Conservation (phyloP, 139 green algal species). For the Chlorella sorokiniana region DNA sequence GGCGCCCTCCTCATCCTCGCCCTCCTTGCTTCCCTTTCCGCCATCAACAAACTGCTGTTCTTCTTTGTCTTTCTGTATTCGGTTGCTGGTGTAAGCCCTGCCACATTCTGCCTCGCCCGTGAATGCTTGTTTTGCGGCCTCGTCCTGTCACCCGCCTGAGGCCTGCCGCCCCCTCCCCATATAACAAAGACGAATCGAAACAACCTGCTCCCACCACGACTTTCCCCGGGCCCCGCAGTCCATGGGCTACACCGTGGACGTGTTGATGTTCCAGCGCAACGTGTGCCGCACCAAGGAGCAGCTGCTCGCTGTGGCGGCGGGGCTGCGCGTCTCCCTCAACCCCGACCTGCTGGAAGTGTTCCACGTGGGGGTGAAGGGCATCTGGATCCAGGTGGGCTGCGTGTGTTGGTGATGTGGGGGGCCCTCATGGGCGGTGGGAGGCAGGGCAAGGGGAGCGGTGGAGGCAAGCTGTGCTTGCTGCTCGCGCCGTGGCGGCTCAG, state of each 20-base stretch:
- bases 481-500: too few relatives aligned
- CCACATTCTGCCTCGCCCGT: too few relatives aligned
- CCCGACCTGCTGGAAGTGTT: not conserved
- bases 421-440: not conserved
- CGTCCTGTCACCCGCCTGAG: too few relatives aligned
- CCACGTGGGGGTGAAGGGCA: not conserved
- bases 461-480: not conserved
- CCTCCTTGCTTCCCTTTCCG: not conserved
- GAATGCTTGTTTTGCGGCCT: too few relatives aligned
- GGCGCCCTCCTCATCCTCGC: not conserved
- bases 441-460: not conserved
- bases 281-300: conserved; percentile 17
- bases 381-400: not conserved
- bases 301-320: conserved; percentile 10
- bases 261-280: conserved; percentile 17
- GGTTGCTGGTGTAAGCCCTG: too few relatives aligned
- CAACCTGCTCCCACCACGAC: too few relatives aligned
- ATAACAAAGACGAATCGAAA: too few relatives aligned
- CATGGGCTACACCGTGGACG: conserved; percentile 24
- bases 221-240: not conserved
- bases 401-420: not conserved
- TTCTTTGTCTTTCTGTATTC: too few relatives aligned
- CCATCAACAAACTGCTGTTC: too few relatives aligned
- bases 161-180: too few relatives aligned
- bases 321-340: conserved; percentile 20